A percentile compares a stretch with the other conserved stretches of the same genome.
phyloP scores from a whole-genome alignment of 306 rosid species.

The Trifolium fragiferum region DNA sequence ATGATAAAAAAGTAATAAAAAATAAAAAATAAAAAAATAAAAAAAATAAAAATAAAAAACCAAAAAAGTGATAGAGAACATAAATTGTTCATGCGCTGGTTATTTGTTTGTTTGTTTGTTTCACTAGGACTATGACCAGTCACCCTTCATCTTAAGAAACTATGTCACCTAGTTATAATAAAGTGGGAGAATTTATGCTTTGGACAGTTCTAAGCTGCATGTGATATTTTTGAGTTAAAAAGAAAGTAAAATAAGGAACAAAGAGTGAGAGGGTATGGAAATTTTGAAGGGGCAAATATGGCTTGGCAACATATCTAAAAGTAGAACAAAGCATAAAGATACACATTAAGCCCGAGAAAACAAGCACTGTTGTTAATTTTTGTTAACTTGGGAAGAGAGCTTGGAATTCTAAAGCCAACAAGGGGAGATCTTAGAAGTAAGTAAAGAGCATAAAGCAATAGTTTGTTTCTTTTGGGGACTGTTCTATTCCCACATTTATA shows the following conservation, averaged over 20 bases:
- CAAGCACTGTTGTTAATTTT: constrained; percentile 48
- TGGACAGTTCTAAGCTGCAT: constrained; percentile 69
- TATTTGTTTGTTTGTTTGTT: neutral
- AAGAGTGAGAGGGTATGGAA: constrained; percentile 40
- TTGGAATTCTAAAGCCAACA: constrained; percentile 85
- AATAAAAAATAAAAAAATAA: constrained; percentile 4
- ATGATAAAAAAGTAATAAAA: constrained; percentile 57
- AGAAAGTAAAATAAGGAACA: constrained; percentile 28
- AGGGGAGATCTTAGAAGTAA: constrained; percentile 64
- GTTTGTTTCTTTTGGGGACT: constrained; percentile 81
- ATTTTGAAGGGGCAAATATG: constrained; percentile 36
- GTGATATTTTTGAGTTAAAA: constrained; percentile 51
- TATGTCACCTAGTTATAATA: constrained; percentile 59
- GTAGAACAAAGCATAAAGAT: constrained; percentile 69
- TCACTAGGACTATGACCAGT: constrained; percentile 77
- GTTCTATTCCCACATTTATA: constrained; percentile 61
- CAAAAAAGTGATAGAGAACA: constrained; percentile 32
- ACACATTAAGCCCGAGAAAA: constrained; percentile 58
- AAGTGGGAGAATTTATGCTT: constrained; percentile 73
- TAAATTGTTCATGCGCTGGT: constrained; percentile 50
- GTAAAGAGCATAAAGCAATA: constrained; percentile 75
- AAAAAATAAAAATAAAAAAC: too few species aligned
- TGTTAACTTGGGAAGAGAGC: constrained; percentile 81
- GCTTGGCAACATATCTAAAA: constrained; percentile 46
- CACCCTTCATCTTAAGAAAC: constrained; percentile 54